Conservation (phyloP, 2,329 filamentous ascomycete species). For the Didymella sp. region DNA sequence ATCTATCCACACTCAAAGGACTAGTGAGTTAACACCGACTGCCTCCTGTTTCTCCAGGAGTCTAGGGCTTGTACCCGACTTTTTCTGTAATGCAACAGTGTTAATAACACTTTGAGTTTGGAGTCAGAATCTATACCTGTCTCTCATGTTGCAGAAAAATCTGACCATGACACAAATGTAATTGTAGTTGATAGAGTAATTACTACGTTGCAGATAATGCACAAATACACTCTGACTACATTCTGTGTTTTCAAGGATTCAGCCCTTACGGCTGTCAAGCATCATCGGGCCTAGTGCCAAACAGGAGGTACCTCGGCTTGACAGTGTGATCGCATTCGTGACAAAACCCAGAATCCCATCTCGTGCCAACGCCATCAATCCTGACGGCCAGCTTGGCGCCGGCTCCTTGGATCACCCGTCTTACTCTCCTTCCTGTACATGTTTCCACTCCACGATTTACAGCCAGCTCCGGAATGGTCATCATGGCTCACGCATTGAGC, state of each 20-base stretch:
- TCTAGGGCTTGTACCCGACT: no score
- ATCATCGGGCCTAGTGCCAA: not conserved
- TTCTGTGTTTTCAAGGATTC: not conserved
- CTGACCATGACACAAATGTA: no score
- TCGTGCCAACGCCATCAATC: not conserved
- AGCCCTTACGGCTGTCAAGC: not conserved
- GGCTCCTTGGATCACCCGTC: not conserved
- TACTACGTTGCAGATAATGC: no score
- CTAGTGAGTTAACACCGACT: no score
- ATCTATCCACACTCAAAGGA: no score
- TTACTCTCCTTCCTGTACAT: not conserved
- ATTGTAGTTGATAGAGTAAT: no score
- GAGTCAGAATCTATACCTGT: no score
- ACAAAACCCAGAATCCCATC: not conserved
- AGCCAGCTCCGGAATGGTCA: constrained; percentile 6
- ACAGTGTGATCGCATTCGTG: not conserved
- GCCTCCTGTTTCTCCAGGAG: no score
- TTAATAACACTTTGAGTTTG: no score
- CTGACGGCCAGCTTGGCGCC: constrained; percentile 3
- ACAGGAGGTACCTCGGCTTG: constrained; percentile 11
- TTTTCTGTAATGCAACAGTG: no score
- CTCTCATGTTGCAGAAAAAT: no score
- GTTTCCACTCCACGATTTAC: not conserved
- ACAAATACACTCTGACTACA: no score
- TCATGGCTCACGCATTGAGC: constrained; percentile 30